Evolutionary conservation across 2,329 filamentous ascomycete genomes (phyloP), one percentile per base, ranked within the genome.

Genomic region (Colletotrichum sp.): DNA sequence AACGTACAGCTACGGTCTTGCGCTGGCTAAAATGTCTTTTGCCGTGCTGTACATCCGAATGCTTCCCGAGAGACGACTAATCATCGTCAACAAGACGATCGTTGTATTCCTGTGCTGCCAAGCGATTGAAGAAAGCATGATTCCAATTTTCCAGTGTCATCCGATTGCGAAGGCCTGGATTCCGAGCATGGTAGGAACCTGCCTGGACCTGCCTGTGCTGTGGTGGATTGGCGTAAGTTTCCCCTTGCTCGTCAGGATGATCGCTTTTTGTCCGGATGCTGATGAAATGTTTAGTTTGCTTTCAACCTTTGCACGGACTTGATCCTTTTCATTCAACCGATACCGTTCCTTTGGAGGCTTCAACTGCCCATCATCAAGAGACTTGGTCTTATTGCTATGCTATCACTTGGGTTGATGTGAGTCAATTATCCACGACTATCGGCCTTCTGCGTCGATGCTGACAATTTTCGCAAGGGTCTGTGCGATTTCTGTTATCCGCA

Each of bases 291-390:
- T 18, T 55, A 81, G 79, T 81, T 80, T 34, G 80, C 79, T 18
- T 81, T 84, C 72, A 85, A 85, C 75, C 79, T 85, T 34, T 77
- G 77, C 8, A 85, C 83, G 39, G 83, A 85, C 65, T 79, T 85
- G 36, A 77, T 83, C n/a, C 76, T 85, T 16, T 84, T 85, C 70
- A 77, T 83, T n/a, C 80, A 85, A 63, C 84, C 84, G 5, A 83
- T 85, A 16, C 84, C 84, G 2, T 78, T 81, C 16, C 81, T 85
- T 75, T 81, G 81, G 75, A 81, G 80, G 28, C 74, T 86, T 24
- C 82, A 84, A 30, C 77, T 85, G n/a, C 83, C 80, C 3, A 9
- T 79, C 4, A 76, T 76, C 8, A 81, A 81, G 72, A 75, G 80
- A 36, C 68, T 81, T 21, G 79, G 79, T 6, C 71, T 81, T 15